Conservation (phyloP, 2,329 filamentous ascomycete genomes). For the Pseudopyricularia cyperi region DNA sequence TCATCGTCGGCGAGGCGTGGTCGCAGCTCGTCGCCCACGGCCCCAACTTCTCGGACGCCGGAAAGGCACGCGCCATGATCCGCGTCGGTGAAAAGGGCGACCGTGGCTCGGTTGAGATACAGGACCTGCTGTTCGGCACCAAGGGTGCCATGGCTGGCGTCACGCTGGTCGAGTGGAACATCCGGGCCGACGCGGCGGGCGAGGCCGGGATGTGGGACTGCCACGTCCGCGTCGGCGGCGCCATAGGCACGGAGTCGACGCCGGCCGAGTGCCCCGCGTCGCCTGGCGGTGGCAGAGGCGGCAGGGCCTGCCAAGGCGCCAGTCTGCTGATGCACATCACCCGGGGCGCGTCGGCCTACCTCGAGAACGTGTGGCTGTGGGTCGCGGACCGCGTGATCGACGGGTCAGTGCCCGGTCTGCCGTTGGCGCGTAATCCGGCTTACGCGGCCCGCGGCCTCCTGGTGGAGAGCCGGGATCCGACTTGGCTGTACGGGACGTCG, state of each 20-base stretch:
- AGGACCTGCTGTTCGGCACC: slow-evolving; percentile 54
- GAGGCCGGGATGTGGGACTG: slow-evolving; percentile 29
- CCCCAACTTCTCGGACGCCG: slow-evolving; percentile 32
- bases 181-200: slow-evolving; percentile 32
- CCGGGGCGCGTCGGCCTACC: slow-evolving; percentile 27
- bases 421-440: slow-evolving; percentile 15
- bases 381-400: slow-evolving; percentile 42
- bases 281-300: slow-evolving; percentile 29
- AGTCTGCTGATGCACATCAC: slow-evolving; percentile 38
- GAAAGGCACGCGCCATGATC: slow-evolving; percentile 48
- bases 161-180: slow-evolving; percentile 62
- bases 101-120: slow-evolving; percentile 52
- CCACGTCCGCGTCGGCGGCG: slow-evolving; percentile 64
- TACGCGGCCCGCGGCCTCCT: slow-evolving; percentile 20
- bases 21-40: slow-evolving; percentile 50
- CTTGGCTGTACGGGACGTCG: slow-evolving; percentile 25
- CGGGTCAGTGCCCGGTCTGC: neutral
- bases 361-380: slow-evolving; percentile 51
- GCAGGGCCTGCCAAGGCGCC: slow-evolving; percentile 44
- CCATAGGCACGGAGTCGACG: slow-evolving; percentile 51
- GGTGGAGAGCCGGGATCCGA: slow-evolving; percentile 13
- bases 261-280: slow-evolving; percentile 41
- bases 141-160: slow-evolving; percentile 54
- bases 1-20: slow-evolving; percentile 59
- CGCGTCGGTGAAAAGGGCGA: slow-evolving; percentile 51